These are phyloP conservation scores for Plasmodium reichenowi DNA, from an alignment of 169 alveolate genomes.

Conservation along the genomic window DNA sequence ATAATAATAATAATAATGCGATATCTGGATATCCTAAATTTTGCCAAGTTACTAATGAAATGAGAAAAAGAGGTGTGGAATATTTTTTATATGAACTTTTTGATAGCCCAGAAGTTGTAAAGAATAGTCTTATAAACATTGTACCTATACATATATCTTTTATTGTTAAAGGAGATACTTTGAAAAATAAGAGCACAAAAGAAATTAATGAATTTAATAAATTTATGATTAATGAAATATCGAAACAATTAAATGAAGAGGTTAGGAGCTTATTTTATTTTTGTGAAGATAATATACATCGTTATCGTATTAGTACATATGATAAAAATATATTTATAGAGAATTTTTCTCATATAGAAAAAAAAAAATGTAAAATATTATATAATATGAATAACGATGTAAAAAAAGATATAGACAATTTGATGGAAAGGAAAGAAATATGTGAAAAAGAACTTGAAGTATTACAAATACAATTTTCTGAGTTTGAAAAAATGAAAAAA, in stretches of 20 bases:
- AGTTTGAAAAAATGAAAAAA: slow-evolving; percentile 44
- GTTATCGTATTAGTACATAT: slow-evolving; percentile 35
- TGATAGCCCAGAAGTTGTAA: slow-evolving; percentile 66
- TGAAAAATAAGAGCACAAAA: slow-evolving; percentile 28
- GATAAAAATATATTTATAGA: slow-evolving; percentile 33
- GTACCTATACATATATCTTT: slow-evolving; percentile 71
- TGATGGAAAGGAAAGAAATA: slow-evolving; percentile 29
- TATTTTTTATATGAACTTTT: slow-evolving; percentile 80
- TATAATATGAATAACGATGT: slow-evolving; percentile 22
- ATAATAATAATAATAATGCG: slow-evolving; percentile 3
- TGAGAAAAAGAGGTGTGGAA: slow-evolving; percentile 79
- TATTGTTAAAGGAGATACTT: slow-evolving; percentile 53
- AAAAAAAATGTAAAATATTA: slow-evolving; percentile 30
- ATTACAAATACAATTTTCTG: not conserved
- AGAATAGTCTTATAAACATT: slow-evolving; percentile 61
- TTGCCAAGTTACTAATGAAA: slow-evolving; percentile 79
- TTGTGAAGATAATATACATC: slow-evolving; percentile 40
- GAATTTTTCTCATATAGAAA: slow-evolving; percentile 22
- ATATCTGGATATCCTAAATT: slow-evolving; percentile 11
- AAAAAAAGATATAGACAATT: slow-evolving; percentile 11
- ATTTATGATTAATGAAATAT: slow-evolving; percentile 79
- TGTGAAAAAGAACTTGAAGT: slow-evolving; percentile 57
- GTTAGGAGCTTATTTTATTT: slow-evolving; percentile 67
- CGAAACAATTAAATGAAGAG: slow-evolving; percentile 77
- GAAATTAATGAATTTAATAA: slow-evolving; percentile 72